Conservation (phyloP, 306 rosid species). For the Corylus heterophylla region DNA sequence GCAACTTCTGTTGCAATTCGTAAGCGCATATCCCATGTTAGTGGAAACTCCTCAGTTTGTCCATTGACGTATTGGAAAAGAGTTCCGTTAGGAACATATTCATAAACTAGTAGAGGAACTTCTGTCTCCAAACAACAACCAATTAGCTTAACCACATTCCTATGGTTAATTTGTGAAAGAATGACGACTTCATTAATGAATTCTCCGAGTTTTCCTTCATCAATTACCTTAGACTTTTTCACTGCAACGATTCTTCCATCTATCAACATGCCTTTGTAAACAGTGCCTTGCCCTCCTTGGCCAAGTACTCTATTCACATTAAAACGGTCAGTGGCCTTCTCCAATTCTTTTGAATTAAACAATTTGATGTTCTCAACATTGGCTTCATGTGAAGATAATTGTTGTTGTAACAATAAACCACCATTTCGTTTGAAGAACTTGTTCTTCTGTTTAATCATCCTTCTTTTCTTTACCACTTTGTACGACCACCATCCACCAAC, state of each 20-base stretch:
- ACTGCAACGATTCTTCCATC: not conserved
- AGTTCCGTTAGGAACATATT: not conserved
- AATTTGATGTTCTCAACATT: not conserved
- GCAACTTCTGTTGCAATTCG: not conserved
- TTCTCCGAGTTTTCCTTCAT: not conserved
- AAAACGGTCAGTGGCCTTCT: not conserved
- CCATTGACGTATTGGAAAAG: not conserved
- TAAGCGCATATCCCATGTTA: not conserved
- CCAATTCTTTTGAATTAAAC: not conserved
- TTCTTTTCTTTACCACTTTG: not conserved
- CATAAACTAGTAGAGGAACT: not conserved
- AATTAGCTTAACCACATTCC: not conserved
- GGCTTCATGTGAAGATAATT: not conserved
- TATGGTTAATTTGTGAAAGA: not conserved
- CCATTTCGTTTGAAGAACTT: not conserved
- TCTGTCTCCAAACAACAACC: not conserved
- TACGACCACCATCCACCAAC: not conserved
- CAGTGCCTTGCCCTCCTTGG: not conserved
- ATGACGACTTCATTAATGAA: not conserved
- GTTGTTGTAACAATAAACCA: not conserved
- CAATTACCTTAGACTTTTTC: not conserved
- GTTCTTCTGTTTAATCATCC: not conserved
- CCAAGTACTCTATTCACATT: not conserved
- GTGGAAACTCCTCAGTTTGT: not conserved
- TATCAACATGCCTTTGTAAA: not conserved